Evolutionary conservation across 768 basidiomycete species (phyloP).

Genomic region (Tremella fuciformis): DNA sequence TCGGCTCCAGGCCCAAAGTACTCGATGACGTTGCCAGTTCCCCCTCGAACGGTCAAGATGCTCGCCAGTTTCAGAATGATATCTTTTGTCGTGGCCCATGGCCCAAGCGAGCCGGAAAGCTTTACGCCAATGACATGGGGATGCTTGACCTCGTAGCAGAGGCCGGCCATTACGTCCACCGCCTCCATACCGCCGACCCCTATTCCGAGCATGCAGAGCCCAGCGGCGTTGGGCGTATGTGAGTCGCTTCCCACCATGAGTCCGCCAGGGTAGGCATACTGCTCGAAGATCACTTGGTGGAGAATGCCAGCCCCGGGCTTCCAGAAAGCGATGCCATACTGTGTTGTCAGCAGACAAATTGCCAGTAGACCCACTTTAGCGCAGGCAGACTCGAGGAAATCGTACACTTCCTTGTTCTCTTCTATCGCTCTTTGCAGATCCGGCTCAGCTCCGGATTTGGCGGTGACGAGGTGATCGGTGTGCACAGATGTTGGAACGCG

Average conservation of each 20-base stretch:
- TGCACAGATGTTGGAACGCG: constrained; percentile 77
- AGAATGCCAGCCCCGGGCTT: constrained; percentile 75
- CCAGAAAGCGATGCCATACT: constrained; percentile 91
- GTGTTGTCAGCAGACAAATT: too few species aligned
- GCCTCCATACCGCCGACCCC: constrained; percentile 96
- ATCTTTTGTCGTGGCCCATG: constrained; percentile 95
- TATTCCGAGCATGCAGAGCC: constrained; percentile 91
- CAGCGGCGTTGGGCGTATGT: constrained; percentile 97
- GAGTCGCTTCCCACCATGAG: constrained; percentile 79
- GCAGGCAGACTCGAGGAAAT: constrained; percentile 92
- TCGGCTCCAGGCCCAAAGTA: constrained; percentile 93
- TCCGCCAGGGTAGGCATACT: constrained; percentile 93
- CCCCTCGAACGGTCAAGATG: constrained; percentile 91
- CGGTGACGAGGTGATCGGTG: constrained; percentile 97
- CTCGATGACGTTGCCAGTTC: constrained; percentile 91
- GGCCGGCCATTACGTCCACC: constrained; percentile 95
- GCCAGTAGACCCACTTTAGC: constrained; percentile 58
- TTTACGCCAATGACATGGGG: constrained; percentile 77
- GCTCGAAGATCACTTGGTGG: constrained; percentile 96
- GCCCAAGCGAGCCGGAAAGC: constrained; percentile 77
- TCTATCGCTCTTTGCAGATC: constrained; percentile 76
- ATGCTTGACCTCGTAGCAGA: constrained; percentile 96
- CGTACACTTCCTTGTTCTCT: constrained; percentile 92
- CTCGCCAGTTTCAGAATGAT: constrained; percentile 91
- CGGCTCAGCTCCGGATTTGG: constrained; percentile 76